These are phyloP conservation scores for Verticillium nubilum DNA, from an alignment of 2,329 filamentous ascomycete genomes.

Conservation along the genomic window DNA sequence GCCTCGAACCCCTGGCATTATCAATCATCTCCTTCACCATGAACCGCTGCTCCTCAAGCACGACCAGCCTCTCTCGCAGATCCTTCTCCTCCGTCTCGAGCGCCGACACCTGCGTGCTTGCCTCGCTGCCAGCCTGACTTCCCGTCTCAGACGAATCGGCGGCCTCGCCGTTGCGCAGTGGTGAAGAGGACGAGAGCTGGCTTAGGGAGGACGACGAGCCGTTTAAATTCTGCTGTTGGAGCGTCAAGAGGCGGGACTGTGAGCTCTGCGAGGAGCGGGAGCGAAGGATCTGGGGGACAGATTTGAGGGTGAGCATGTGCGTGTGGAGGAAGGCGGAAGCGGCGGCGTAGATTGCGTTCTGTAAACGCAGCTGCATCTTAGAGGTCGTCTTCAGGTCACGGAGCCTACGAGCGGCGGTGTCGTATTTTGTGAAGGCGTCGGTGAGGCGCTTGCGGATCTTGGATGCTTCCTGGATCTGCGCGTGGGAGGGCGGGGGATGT, in stretches of 20 bases:
- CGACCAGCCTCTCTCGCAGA: slow-evolving; percentile 70
- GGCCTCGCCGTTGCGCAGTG: slow-evolving; percentile 42
- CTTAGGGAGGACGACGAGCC: slow-evolving; percentile 27
- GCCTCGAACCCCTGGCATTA: slow-evolving; percentile 66
- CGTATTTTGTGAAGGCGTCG: slow-evolving; percentile 85
- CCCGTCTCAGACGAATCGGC: slow-evolving; percentile 38
- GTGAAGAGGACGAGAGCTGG: slow-evolving; percentile 18
- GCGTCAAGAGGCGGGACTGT: slow-evolving; percentile 22
- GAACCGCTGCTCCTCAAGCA: slow-evolving; percentile 88
- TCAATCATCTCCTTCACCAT: slow-evolving; percentile 83
- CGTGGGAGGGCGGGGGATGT: slow-evolving; percentile 42
- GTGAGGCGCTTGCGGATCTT: slow-evolving; percentile 87
- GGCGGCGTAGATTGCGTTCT: slow-evolving; percentile 76
- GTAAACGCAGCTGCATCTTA: slow-evolving; percentile 66
- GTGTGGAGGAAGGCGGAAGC: slow-evolving; percentile 79
- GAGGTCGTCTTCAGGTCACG: slow-evolving; percentile 72
- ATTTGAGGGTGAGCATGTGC: slow-evolving; percentile 85
- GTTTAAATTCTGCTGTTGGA: slow-evolving; percentile 24
- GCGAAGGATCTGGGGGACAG: slow-evolving; percentile 60
- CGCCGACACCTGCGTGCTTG: slow-evolving; percentile 47
- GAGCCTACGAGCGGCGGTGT: slow-evolving; percentile 72
- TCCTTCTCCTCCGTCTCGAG: slow-evolving; percentile 81
- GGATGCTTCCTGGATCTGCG: slow-evolving; percentile 77
- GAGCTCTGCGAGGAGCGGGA: slow-evolving; percentile 28
- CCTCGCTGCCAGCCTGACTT: slow-evolving; percentile 41